phyloP scores from a whole-genome alignment of 2,329 filamentous ascomycete species.

The Juglanconis oblonga region DNA sequence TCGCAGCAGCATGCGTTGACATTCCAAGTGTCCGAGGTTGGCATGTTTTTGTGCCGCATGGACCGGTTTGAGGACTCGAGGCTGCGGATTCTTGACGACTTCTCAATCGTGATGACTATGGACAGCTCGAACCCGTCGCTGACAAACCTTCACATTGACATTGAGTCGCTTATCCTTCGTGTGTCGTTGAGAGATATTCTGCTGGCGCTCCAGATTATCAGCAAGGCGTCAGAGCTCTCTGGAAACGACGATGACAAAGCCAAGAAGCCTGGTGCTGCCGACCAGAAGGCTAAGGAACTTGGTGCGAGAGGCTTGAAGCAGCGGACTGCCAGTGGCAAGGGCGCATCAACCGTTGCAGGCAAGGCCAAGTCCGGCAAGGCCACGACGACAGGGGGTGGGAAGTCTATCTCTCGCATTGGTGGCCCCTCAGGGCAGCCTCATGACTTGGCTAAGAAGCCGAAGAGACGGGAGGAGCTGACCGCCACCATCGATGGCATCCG shows the following conservation, averaged over 20 bases:
- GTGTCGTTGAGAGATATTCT: slow-evolving; percentile 93
- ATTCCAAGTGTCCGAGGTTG: slow-evolving; percentile 87
- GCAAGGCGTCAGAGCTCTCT: slow-evolving; percentile 85
- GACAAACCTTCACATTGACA: slow-evolving; percentile 79
- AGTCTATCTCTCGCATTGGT: slow-evolving; percentile 6
- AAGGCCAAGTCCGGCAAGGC: slow-evolving; percentile 37
- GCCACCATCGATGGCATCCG: slow-evolving; percentile 84
- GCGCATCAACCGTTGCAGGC: slow-evolving; percentile 45
- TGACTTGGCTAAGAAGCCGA: slow-evolving; percentile 29
- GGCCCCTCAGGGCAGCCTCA: slow-evolving; percentile 24
- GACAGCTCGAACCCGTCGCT: slow-evolving; percentile 63
- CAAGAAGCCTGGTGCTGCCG: slow-evolving; percentile 38
- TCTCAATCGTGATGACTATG: slow-evolving; percentile 85
- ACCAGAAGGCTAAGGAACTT: slow-evolving; percentile 56
- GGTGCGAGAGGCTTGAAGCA: slow-evolving; percentile 48
- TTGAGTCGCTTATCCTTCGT: slow-evolving; percentile 87
- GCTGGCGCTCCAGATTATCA: slow-evolving; percentile 87
- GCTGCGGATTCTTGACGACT: slow-evolving; percentile 92
- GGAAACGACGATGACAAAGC: slow-evolving; percentile 50
- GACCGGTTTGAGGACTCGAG: slow-evolving; percentile 91
- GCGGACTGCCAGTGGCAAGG: slow-evolving; percentile 55
- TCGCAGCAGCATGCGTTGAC: slow-evolving; percentile 94
- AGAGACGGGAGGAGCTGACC: slow-evolving; percentile 71
- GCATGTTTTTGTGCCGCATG: slow-evolving; percentile 99
- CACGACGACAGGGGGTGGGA: slow-evolving; percentile 18